These are phyloP conservation scores for Verticillium nubilum DNA, from an alignment of 2,329 filamentous ascomycete genomes.

Conservation along the genomic window DNA sequence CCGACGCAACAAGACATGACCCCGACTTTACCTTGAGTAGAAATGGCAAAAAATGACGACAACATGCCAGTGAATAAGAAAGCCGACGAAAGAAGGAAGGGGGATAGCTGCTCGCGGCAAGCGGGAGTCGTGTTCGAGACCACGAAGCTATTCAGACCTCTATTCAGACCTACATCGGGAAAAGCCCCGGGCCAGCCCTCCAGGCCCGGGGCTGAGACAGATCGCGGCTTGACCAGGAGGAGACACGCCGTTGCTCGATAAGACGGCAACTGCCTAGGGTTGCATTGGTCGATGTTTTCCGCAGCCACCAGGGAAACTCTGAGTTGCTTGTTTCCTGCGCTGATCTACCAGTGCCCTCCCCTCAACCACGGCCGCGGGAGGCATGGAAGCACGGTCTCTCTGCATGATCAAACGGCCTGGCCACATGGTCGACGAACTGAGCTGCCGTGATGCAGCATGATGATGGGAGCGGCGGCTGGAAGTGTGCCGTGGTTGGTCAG, in stretches of 20 bases:
- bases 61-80: neutral
- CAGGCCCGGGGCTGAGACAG: neutral
- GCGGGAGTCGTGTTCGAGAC: constrained; percentile 13
- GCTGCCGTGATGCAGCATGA: neutral
- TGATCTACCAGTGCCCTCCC: constrained; percentile 1
- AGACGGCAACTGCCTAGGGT: neutral
- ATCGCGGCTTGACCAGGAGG: neutral
- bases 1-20: neutral
- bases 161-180: neutral
- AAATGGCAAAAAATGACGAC: neutral
- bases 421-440: neutral
- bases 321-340: neutral
- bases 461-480: too few species aligned
- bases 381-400: neutral
- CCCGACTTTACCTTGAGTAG: neutral
- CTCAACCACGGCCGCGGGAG: neutral
- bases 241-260: neutral
- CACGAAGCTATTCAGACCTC: neutral
- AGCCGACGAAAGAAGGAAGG: constrained; percentile 17
- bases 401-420: neutral
- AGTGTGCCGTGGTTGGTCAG: too few species aligned
- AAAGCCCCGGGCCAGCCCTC: neutral
- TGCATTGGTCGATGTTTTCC: neutral
- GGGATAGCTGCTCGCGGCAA: constrained; percentile 17
- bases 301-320: neutral